A percentile compares a stretch with the other conserved stretches of the same genome.
Evolutionary conservation across 148 eudicot genomes (phyloP).

Genomic region (Vaccinium darrowii): DNA sequence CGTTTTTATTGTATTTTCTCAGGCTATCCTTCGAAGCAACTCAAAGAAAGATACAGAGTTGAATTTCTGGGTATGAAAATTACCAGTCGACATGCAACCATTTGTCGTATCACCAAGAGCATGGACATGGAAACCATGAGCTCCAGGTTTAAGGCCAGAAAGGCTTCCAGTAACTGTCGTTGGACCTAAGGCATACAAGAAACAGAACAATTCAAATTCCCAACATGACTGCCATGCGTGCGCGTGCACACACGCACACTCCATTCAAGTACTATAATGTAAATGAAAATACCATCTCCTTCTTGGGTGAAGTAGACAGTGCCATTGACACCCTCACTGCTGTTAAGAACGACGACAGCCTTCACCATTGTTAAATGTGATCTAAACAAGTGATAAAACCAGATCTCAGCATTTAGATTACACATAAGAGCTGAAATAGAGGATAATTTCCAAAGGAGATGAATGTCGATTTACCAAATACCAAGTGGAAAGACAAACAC

Average conservation of each 20-base stretch:
- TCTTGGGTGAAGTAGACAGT: slow-evolving; percentile 71
- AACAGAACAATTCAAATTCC: neutral
- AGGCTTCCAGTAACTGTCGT: slow-evolving; percentile 73
- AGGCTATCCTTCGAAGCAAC: neutral
- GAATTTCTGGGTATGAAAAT: neutral
- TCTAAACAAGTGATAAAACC: slow-evolving; percentile 35
- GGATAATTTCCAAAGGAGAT: neutral
- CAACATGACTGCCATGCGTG: neutral
- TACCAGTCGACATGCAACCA: slow-evolving; percentile 97
- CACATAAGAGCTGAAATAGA: neutral
- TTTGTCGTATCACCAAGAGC: slow-evolving; percentile 97
- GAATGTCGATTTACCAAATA: neutral
- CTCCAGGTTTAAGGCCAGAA: slow-evolving; percentile 85
- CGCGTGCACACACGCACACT: neutral
- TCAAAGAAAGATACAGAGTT: neutral
- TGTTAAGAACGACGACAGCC: slow-evolving; percentile 75
- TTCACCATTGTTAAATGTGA: slow-evolving; percentile 76
- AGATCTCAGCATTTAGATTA: neutral
- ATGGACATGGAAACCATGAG: slow-evolving; percentile 93
- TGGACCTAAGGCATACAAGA: slow-evolving; percentile 45
- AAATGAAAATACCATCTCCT: slow-evolving; percentile 57
- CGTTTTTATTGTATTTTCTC: neutral
- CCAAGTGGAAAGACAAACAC: neutral
- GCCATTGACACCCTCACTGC: slow-evolving; percentile 72
- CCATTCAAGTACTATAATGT: neutral